These are phyloP conservation scores for Metschnikowia borealis DNA, from an alignment of 805 yeast species.

Conservation along the genomic window DNA sequence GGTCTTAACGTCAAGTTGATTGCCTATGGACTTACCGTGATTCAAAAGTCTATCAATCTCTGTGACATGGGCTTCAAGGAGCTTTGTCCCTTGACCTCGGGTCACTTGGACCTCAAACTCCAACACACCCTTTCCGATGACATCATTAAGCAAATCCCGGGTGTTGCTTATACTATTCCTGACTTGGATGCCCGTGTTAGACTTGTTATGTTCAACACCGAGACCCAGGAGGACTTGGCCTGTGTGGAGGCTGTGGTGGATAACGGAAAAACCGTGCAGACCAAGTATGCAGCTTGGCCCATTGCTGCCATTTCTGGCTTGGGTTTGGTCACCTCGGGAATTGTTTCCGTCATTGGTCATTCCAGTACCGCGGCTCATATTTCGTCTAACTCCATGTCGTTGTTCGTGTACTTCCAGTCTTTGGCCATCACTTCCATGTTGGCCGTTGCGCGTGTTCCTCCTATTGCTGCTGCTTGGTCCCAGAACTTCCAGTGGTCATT, in stretches of 20 bases:
- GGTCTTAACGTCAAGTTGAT: slow-evolving; percentile 61
- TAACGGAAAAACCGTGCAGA: slow-evolving; percentile 92
- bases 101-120: slow-evolving; percentile 72
- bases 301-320: slow-evolving; percentile 87
- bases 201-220: slow-evolving; percentile 51
- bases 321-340: slow-evolving; percentile 84
- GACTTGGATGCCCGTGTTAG: slow-evolving; percentile 90
- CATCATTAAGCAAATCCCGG: slow-evolving; percentile 58
- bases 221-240: slow-evolving; percentile 55
- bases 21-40: slow-evolving; percentile 74
- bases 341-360: slow-evolving; percentile 83
- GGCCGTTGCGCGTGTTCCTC: slow-evolving; percentile 90
- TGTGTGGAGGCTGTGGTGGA: slow-evolving; percentile 86
- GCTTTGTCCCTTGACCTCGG: slow-evolving; percentile 82
- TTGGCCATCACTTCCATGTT: slow-evolving; percentile 91
- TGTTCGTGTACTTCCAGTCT: slow-evolving; percentile 91
- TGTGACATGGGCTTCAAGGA: slow-evolving; percentile 49
- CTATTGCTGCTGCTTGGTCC: slow-evolving; percentile 97
- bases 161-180: slow-evolving; percentile 84
- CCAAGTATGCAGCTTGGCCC: slow-evolving; percentile 82
- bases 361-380: slow-evolving; percentile 93
- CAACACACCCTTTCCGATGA: slow-evolving; percentile 40
- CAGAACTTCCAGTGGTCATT: slow-evolving; percentile 96
- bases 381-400: slow-evolving; percentile 91
- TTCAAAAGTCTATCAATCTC: slow-evolving; percentile 52